phyloP scores from a whole-genome alignment of 177 flowering plant genomes.

The Vitis hybrid region DNA sequence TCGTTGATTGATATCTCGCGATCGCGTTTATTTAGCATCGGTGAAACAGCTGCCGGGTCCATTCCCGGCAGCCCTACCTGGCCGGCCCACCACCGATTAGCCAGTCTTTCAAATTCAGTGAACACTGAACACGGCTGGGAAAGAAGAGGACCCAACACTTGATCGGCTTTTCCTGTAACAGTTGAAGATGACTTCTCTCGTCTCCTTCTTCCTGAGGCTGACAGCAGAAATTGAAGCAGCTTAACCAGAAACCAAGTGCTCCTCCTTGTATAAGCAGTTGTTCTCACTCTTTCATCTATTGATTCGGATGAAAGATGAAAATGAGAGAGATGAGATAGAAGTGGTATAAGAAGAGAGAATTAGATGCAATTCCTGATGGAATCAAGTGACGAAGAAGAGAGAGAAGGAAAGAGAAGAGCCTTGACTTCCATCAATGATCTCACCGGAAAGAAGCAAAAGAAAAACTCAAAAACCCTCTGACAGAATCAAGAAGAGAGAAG shows the following conservation, averaged over 20 bases:
- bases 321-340: background rate
- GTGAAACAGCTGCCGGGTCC: conserved; percentile 30
- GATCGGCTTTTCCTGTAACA: background rate
- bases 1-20: conserved; percentile 36
- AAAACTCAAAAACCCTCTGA: conserved; percentile 10
- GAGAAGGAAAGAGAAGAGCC: background rate
- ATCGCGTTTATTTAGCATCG: conserved; percentile 23
- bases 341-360: conserved; percentile 20
- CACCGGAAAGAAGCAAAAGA: conserved; percentile 1
- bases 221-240: background rate
- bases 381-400: conserved; percentile 16
- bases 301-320: background rate
- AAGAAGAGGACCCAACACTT: background rate
- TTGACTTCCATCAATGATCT: background rate
- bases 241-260: no score
- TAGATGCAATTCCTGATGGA: conserved; percentile 25
- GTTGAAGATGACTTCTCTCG: background rate
- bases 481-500: conserved; percentile 17
- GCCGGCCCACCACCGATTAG: conserved; percentile 75
- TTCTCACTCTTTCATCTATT: background rate
- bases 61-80: conserved; percentile 50
- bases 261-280: background rate
- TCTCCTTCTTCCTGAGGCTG: background rate
- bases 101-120: conserved; percentile 31
- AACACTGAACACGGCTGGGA: background rate